These are phyloP conservation scores for Solanum pinnatisectum DNA, from an alignment of 257 asterid genomes.

Conservation along the genomic window DNA sequence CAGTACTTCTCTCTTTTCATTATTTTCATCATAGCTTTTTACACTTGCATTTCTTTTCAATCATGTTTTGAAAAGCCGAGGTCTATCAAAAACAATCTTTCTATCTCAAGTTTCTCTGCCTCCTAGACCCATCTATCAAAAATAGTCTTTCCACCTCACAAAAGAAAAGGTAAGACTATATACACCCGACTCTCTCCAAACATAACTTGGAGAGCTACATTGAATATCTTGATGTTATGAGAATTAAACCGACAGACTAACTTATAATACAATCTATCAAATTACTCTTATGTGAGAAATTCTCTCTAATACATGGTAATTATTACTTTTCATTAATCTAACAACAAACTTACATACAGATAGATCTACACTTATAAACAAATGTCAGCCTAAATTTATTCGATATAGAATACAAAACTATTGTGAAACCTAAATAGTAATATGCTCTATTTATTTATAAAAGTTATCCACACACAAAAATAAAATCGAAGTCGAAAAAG, in stretches of 20 bases:
- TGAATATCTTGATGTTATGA: background rate
- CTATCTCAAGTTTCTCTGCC: background rate
- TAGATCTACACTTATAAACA: background rate
- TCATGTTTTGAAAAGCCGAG: background rate
- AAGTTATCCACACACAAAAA: too few relatives aligned
- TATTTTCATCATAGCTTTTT: background rate
- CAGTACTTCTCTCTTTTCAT: too few relatives aligned
- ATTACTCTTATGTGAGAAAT: background rate
- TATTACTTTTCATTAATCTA: too few relatives aligned
- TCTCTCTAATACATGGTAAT: background rate
- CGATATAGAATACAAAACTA: too few relatives aligned
- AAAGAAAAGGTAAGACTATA: background rate
- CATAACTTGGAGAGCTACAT: too few relatives aligned
- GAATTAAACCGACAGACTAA: background rate
- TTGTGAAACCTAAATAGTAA: too few relatives aligned
- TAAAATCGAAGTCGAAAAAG: too few relatives aligned
- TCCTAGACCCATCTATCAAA: background rate
- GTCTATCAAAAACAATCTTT: too few relatives aligned
- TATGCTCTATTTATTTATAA: too few relatives aligned
- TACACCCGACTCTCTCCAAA: too few relatives aligned
- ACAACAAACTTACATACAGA: background rate
- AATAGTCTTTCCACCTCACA: background rate
- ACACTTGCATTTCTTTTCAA: background rate
- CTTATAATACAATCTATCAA: background rate
- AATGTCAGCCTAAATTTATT: too few relatives aligned